phyloP scores from a whole-genome alignment of 192 early-diverging fungal species.

The Chytriomyces sp. region DNA sequence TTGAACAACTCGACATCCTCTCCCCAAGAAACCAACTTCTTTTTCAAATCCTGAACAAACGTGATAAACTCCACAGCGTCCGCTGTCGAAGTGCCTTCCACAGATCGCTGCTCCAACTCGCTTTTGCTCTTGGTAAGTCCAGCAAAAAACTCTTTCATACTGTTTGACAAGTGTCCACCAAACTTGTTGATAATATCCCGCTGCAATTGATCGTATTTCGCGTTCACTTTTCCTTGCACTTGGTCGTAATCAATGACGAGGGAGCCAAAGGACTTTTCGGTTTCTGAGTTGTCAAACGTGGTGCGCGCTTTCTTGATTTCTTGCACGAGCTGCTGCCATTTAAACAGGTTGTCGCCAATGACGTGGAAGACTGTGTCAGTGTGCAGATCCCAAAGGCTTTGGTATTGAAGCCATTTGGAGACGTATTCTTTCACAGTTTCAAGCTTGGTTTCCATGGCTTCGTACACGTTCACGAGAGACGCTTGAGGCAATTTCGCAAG shows the following conservation, averaged over 20 bases:
- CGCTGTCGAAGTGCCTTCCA: constrained; percentile 82
- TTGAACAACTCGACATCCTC: constrained; percentile 87
- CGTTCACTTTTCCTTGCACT: constrained; percentile 97
- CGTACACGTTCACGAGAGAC: constrained; percentile 79
- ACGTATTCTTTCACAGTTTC: constrained; percentile 83
- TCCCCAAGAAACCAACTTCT: constrained; percentile 77
- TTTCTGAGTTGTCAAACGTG: constrained; percentile 97
- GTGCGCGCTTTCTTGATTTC: constrained; percentile 93
- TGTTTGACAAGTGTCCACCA: constrained; percentile 75
- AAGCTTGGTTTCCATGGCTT: constrained; percentile 79
- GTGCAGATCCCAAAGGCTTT: constrained; percentile 98
- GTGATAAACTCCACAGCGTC: constrained; percentile 94
- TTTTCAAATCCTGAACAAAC: constrained; percentile 93
- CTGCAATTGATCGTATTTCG: constrained; percentile 98
- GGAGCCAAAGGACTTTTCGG: constrained; percentile 82
- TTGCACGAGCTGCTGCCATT: constrained; percentile 92
- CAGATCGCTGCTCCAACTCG: constrained; percentile 87
- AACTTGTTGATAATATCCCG: constrained; percentile 92
- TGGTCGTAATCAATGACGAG: constrained; percentile 94
- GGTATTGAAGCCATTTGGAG: constrained; percentile 95
- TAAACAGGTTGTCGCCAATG: constrained; percentile 85
- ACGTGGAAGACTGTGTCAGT: constrained; percentile 77
- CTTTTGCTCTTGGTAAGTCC: constrained; percentile 75
- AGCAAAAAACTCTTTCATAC: constrained; percentile 82
- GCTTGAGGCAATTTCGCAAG: constrained; percentile 73